phyloP scores from a whole-genome alignment of 2,329 filamentous ascomycete species.

The Aaosphaeria pasadenensis region DNA sequence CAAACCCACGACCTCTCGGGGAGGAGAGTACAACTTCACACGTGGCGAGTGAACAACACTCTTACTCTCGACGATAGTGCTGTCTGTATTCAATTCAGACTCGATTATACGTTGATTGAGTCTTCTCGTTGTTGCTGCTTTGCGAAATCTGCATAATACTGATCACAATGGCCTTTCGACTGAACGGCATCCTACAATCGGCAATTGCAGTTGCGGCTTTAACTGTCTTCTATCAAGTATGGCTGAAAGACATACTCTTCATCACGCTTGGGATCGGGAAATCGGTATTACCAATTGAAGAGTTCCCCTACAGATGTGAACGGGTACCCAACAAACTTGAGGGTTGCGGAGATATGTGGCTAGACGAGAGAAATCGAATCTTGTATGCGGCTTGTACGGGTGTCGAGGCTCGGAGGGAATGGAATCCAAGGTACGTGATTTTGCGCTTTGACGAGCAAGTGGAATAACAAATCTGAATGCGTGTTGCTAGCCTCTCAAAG shows the following conservation, averaged over 20 bases:
- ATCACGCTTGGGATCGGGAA: conserved; percentile 2
- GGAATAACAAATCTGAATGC: neutral
- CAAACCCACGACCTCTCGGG: too few species aligned
- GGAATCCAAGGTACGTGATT: conserved; percentile 8
- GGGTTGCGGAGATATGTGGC: conserved; percentile 10
- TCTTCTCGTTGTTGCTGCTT: too few species aligned
- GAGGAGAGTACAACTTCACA: too few species aligned
- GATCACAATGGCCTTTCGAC: too few species aligned
- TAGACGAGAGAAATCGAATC: conserved; percentile 7
- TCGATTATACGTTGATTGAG: too few species aligned
- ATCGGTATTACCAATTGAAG: conserved; percentile 5
- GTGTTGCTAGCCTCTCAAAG: conserved; percentile 1
- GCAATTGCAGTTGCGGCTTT: conserved; percentile 11
- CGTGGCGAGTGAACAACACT: too few species aligned
- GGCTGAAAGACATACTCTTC: conserved; percentile 4
- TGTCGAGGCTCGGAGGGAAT: conserved; percentile 2
- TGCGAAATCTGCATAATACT: too few species aligned
- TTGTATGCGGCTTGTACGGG: conserved; percentile 10
- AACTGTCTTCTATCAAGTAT: conserved; percentile 5
- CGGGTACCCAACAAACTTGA: conserved; percentile 6
- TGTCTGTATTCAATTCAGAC: too few species aligned
- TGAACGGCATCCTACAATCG: neutral
- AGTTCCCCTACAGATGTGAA: conserved; percentile 9
- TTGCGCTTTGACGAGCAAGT: neutral
- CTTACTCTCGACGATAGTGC: too few species aligned